Evolutionary conservation across 371 early-diverging fungal species (phyloP), one percentile per base, ranked within the genome.

Genomic region (Mucor piriformis): DNA sequence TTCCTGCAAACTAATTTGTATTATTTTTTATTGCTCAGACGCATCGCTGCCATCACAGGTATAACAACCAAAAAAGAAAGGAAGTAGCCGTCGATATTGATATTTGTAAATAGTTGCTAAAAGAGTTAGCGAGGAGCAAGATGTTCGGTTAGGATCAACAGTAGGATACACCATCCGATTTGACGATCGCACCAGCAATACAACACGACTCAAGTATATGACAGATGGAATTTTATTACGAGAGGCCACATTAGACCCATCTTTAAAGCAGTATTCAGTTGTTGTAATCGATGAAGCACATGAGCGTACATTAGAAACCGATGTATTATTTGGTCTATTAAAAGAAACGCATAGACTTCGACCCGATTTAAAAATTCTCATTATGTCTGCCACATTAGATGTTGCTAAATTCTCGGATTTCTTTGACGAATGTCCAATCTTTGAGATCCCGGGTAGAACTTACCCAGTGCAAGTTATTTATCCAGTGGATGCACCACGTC

Each of bases 251-350:
- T 66, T 82, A 21, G 88, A 94, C 72, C 86, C 87, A 0, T 43
- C 59, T 6, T 61, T 92, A 0, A 59, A 55, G 2, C 80, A 84
- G 16, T 94, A 94, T 54, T 87, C 89, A 25, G 72, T 90, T 7
- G 83, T 99, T 18, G 70, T 95, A 10, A 82, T 94, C 13, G 98
- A 97, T 69, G 98, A 97, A 78, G 96, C 97, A 1, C 99, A 99
- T 71, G 99, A 99, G 75, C 84, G 98, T 44, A 91, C 88, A 0
- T 74, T 95, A 1, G 95, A 96, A 57, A 96, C 97, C 0, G 99
- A 99, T 63, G 83, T 99, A 6, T 66, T 97, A 4, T 88, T 99
- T 66, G 96, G 95, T 3, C 72, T 95, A 35, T 70, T 96, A 37
- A 88, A 89, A 57, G 62, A 84, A 63, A 81, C 86, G 43, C 80